phyloP scores from a whole-genome alignment of 495 filamentous ascomycete genomes.

The Rhypophila decipiens region DNA sequence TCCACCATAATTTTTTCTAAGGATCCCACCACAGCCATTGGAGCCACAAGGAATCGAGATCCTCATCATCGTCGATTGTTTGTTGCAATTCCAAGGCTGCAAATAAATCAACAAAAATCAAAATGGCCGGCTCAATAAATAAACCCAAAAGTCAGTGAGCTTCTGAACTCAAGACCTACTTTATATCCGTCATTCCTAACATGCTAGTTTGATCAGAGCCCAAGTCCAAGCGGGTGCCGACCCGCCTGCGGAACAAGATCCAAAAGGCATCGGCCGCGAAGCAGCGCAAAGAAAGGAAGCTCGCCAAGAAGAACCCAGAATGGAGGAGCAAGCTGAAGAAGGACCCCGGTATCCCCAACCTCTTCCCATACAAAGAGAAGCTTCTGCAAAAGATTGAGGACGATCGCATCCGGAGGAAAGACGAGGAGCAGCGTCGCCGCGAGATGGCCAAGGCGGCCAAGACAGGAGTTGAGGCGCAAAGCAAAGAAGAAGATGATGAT shows the following conservation, averaged over 20 bases:
- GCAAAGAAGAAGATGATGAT: constrained; percentile 33
- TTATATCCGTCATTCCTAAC: neutral
- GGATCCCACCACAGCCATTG: neutral
- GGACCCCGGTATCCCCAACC: constrained; percentile 92
- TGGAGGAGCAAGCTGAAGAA: constrained; percentile 92
- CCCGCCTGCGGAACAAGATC: constrained; percentile 90
- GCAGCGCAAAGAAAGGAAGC: constrained; percentile 80
- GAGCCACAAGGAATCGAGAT: too few species aligned
- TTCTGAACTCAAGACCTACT: neutral
- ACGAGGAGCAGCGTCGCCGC: constrained; percentile 62
- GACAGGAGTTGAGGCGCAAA: constrained; percentile 29
- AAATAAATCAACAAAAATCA: constrained; percentile 1
- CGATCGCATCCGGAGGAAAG: constrained; percentile 67
- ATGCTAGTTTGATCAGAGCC: constrained; percentile 54
- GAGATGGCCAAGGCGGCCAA: constrained; percentile 66
- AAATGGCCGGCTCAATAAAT: constrained; percentile 43
- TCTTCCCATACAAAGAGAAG: constrained; percentile 97
- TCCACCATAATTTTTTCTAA: constrained; percentile 27
- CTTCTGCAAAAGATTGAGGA: constrained; percentile 92
- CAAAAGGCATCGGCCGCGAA: constrained; percentile 88
- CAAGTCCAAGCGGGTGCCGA: constrained; percentile 84
- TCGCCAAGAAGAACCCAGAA: constrained; percentile 92
- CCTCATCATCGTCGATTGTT: too few species aligned
- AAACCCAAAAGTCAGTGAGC: constrained; percentile 45
- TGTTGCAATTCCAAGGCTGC: neutral